These are phyloP conservation scores for Saccharata proteae DNA, from an alignment of 2,329 filamentous ascomycete genomes.

Conservation along the genomic window DNA sequence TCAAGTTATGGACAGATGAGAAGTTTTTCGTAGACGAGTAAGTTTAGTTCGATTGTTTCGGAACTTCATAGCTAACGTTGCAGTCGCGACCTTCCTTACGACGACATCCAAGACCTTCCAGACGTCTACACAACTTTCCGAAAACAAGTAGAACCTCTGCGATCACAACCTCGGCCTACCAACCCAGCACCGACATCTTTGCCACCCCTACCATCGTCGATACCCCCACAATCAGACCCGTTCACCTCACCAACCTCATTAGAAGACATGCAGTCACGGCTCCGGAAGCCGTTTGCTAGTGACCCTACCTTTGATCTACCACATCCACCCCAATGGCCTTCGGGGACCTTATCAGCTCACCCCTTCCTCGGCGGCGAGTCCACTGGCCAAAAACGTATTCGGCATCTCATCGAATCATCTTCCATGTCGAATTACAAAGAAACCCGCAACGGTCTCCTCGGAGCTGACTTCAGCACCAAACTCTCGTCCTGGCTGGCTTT, in stretches of 20 bases:
- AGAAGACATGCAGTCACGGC: constrained; percentile 32
- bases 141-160: constrained; percentile 60
- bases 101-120: constrained; percentile 47
- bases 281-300: constrained; percentile 39
- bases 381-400: constrained; percentile 45
- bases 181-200: constrained; percentile 45
- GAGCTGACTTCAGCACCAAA: constrained; percentile 62
- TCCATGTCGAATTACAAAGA: constrained; percentile 54
- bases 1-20: constrained; percentile 58
- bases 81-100: constrained; percentile 55
- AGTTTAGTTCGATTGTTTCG: constrained; percentile 23
- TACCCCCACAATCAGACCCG: constrained; percentile 48
- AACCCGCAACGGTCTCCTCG: constrained; percentile 60
- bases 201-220: constrained; percentile 43
- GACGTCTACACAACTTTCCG: constrained; percentile 67
- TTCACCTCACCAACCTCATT: constrained; percentile 51
- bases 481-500: constrained; percentile 61
- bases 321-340: constrained; percentile 42
- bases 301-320: constrained; percentile 32
- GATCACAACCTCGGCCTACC: constrained; percentile 47
- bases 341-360: constrained; percentile 46
- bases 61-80: not conserved
- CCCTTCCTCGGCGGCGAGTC: constrained; percentile 58
- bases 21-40: constrained; percentile 74
- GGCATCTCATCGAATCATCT: constrained; percentile 48